Evolutionary conservation across 805 yeast species (phyloP), one percentile per base, ranked within the genome.

Genomic region (Kazachstania taianensis): DNA sequence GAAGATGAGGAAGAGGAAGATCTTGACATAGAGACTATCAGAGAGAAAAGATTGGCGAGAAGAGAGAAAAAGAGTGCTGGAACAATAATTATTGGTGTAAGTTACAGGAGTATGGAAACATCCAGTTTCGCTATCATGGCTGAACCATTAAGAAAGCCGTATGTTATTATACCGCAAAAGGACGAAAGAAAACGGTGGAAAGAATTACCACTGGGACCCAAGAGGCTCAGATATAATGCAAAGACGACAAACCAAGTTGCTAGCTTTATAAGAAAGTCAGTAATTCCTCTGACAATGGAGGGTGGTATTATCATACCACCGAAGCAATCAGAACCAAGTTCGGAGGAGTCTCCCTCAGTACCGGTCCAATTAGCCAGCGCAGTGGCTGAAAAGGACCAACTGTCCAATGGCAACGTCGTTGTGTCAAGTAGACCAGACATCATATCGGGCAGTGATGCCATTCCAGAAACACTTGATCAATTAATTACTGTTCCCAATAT

Each of bases 141-240:
- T 4, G 57, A 57, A 32, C 62, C 62, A 5, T 33, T 55, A 8
- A 41, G 43, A 31, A 42, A 39, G 2, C 55, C 62, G 2, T 53
- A 48, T 33, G 38, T 56, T 2, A 45, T 54, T n/a, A 42, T 39
- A 40, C 29, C 46, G 7, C 33, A 52, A 1, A 30, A 25, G 10
- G 31, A 35, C 7, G 61, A 56, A 32, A 45, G 47, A 31, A 37
- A 36, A 7, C 13, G 12, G 7, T 48, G 55, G 55, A 39, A 36
- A 10, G 28, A 33, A n/a, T n/a, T 40, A 9, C 23, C 20, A 5
- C 7, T 17, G 6, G 30, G 31, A 4, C 37, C 39, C 6, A 32
- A 36, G 17, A 30, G 36, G 32, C 40, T 53, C 15, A 37, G 35
- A 20, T 39, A 43, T 28, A 27, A 35, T 29, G 36, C 45, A 5